A percentile compares a stretch with the other conserved stretches of the same genome.
These are phyloP conservation scores for Hortaea sp. DNA, from an alignment of 2,329 filamentous ascomycete species.

Conservation along the genomic window DNA sequence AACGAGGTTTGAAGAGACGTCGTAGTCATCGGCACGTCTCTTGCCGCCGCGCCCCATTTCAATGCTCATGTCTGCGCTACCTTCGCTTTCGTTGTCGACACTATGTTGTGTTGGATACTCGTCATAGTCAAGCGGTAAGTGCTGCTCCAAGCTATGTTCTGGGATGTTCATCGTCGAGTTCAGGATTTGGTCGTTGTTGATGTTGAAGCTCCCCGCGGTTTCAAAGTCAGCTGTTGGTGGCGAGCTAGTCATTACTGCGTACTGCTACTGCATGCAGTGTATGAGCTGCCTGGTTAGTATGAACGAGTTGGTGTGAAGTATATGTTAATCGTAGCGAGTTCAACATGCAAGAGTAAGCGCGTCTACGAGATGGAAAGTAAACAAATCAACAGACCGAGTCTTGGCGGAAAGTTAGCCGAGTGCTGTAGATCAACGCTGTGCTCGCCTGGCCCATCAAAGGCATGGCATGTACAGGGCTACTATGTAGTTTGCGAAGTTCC, in stretches of 20 bases:
- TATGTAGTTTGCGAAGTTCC: too few species aligned
- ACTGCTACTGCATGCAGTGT: neutral
- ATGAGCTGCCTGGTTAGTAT: neutral
- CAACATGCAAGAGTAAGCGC: neutral
- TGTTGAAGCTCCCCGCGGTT: constrained; percentile 9
- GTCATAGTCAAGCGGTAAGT: constrained; percentile 12
- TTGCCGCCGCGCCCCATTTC: constrained; percentile 46
- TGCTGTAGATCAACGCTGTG: neutral
- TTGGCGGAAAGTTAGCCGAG: neutral
- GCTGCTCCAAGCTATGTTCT: constrained; percentile 3
- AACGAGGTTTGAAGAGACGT: constrained; percentile 42
- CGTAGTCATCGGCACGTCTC: constrained; percentile 26
- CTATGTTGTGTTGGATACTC: constrained; percentile 6
- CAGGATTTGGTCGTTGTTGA: constrained; percentile 7
- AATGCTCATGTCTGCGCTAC: constrained; percentile 40
- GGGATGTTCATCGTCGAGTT: constrained; percentile 10
- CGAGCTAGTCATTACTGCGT: constrained; percentile 4
- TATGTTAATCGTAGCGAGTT: neutral
- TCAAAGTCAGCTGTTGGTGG: constrained; percentile 5
- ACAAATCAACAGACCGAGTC: neutral
- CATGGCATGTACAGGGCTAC: neutral
- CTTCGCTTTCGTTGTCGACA: constrained; percentile 20
- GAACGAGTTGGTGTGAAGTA: neutral
- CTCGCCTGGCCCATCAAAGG: neutral
- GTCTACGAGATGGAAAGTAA: neutral